Evolutionary conservation across 257 asterid genomes (phyloP).

Genomic region (Coffea eugenioides): DNA sequence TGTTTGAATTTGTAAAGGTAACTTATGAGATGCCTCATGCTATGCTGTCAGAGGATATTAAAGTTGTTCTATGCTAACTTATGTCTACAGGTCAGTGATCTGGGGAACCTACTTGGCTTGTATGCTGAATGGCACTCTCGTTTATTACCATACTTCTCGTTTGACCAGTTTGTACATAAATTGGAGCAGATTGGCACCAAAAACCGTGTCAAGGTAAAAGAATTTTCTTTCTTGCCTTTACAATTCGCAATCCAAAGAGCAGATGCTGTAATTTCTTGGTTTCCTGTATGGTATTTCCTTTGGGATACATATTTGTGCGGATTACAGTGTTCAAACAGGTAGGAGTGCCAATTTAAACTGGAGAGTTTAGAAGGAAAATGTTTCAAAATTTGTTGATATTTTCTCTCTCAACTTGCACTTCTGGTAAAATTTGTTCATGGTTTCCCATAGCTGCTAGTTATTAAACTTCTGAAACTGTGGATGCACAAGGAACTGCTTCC

Average conservation of each 20-base stretch:
- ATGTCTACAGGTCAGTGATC: constrained; percentile 63
- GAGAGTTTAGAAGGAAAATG: neutral
- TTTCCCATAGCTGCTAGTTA: neutral
- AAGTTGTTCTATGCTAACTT: neutral
- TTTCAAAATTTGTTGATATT: neutral
- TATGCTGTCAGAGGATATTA: neutral
- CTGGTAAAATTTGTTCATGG: neutral
- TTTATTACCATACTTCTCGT: constrained; percentile 74
- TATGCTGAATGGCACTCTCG: constrained; percentile 88
- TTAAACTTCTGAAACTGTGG: neutral
- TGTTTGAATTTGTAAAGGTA: neutral
- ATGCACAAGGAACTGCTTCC: neutral
- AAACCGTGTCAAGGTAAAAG: constrained; percentile 76
- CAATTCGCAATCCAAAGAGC: neutral
- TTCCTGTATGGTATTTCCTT: neutral
- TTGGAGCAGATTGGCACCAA: constrained; percentile 75
- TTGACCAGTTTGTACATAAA: constrained; percentile 78
- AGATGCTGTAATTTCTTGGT: neutral
- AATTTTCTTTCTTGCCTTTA: neutral
- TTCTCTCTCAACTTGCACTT: too few species aligned
- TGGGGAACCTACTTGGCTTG: constrained; percentile 65
- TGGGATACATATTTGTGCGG: neutral
- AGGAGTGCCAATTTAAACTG: neutral
- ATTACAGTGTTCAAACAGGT: neutral
- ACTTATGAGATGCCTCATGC: neutral